Base-by-base conservation (phyloP, 176 grass and related monocot species). In the Canna indica region DNA sequence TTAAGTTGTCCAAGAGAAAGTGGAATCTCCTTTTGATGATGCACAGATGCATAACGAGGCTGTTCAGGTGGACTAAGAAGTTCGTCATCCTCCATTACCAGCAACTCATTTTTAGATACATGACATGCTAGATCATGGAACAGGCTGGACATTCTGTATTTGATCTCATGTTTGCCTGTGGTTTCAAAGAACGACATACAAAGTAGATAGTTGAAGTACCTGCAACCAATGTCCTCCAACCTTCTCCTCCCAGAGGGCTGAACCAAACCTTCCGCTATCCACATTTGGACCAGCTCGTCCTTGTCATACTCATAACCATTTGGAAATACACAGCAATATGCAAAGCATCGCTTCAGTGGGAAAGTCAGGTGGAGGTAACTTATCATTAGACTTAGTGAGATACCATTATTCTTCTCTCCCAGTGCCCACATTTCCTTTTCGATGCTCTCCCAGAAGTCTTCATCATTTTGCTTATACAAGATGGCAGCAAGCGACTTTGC, bases 341-440 rank as follows among this genome's bases (percentile, higher is more conserved):
- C 77, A 71, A 86, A 79, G 33, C 83, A 86, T 65, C 73, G 87
- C 70, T 86, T 85, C 16, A 83, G 73, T 57, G 80, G 73, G 77
- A 79, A 91, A 16, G 76, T 50, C 70, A 88, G 72, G 73, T 91
- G 85, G 38, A 83, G 79, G 56, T 91, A 91, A 59, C 85, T 88
- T 57, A 88, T 83, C 64, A 81, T 73, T 32, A 91, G 82, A 35
- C 76, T 88, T 5, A 82, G 50, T 13, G 48, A 36, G 18, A 73
- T 41, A 9, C 9, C 12, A 26, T 76, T 81, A 11, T 44, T 7
- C 18, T 74, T 75, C 31, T 84, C 75, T 72, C 75, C 74, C 62
- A 84, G 81, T 65, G 74, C 73, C 56, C 29, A 53, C 83, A 92
- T 83, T 56, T 88, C 80, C 10, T 53, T 64, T 12, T 65, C 34